A percentile compares a stretch with the other conserved stretches of the same genome.
These are phyloP conservation scores for Colletotrichum godetiae DNA, from an alignment of 2,329 filamentous ascomycete species.

Conservation along the genomic window DNA sequence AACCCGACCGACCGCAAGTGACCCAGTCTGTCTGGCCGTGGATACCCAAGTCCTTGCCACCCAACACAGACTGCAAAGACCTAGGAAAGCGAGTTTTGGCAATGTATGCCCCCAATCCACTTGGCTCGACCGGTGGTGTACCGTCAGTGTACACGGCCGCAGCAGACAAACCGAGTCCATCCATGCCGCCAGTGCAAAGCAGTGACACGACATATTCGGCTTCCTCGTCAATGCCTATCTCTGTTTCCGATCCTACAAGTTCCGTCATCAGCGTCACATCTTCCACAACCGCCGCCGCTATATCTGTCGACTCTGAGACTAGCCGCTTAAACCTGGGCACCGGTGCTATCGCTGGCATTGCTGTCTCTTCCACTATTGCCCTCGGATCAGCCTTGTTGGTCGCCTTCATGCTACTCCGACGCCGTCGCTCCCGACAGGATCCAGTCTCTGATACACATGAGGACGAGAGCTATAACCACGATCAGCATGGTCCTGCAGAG, in stretches of 20 bases:
- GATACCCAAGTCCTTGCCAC: constrained; percentile 12
- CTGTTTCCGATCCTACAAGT: not conserved
- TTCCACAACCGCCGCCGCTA: too few relatives aligned
- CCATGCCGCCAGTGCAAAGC: not conserved
- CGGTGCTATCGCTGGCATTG: constrained; percentile 22
- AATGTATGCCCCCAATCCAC: not conserved
- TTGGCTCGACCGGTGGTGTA: constrained; percentile 13
- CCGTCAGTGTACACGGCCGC: not conserved
- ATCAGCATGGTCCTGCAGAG: not conserved
- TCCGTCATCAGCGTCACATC: not conserved
- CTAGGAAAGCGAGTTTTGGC: constrained; percentile 15
- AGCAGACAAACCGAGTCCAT: not conserved
- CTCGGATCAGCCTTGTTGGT: not conserved
- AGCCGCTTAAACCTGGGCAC: not conserved
- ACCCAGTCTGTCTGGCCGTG: constrained; percentile 20
- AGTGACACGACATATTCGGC: not conserved
- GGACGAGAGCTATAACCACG: not conserved
- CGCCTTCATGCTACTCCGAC: constrained; percentile 3
- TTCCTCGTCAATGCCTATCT: not conserved
- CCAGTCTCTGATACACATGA: not conserved
- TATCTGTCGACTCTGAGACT: too few relatives aligned
- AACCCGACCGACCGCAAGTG: not conserved
- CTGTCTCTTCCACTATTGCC: not conserved
- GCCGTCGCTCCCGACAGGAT: not conserved
- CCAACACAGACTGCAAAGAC: constrained; percentile 3